Evolutionary conservation across 352 stramenopile species (phyloP), one percentile per base, ranked within the genome.

Genomic region (Pythium grandisporangium): DNA sequence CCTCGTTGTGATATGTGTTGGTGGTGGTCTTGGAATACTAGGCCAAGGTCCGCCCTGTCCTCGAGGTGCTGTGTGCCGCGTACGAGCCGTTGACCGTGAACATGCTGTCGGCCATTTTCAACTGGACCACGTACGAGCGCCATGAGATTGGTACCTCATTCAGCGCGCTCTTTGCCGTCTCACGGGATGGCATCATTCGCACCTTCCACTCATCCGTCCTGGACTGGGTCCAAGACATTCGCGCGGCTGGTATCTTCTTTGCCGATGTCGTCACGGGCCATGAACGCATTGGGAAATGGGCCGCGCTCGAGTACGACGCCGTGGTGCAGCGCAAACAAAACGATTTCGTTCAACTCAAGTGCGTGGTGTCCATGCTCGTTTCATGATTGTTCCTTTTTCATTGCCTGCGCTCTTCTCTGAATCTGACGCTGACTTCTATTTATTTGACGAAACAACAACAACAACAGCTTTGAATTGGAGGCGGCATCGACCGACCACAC

Each of bases 161-260:
- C 16, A 69, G 74, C 6, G 73, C 75, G 23, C 56, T 88, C 14
- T 66, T 88, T 25, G 77, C 53, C 38, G 51, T 84, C 20, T 55
- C 61, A 7, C 69, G 78, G 25, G 47, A 62, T 26, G 63, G 58
- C 20, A 55, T 51, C 27, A 37, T 73, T 24, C 66, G 70, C n/a
- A 70, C 75, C 21, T 88, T 88, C 59, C 75, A 88, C 52, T 81
- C 72, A 30, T 85, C 72, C 2, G 75, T 88, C 26, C 39, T 79
- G 2, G 70, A 85, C 35, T 88, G 75, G 75, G 65, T 88, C 4
- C 63, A 79, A 17, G 72, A 88, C 13, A 43, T 54, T 11, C 58
- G 42, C 10, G 69, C 60, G 2, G 71, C 72, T 5, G 72, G 68
- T 0, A 41, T 22, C 19, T 86, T 70, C 42, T 78, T 69, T 36